Percentiles rank a stretch among this genome's conserved stretches.
These are phyloP conservation scores for Trichoderma brevicompactum DNA, from an alignment of 2,329 filamentous ascomycete genomes.

Conservation along the genomic window DNA sequence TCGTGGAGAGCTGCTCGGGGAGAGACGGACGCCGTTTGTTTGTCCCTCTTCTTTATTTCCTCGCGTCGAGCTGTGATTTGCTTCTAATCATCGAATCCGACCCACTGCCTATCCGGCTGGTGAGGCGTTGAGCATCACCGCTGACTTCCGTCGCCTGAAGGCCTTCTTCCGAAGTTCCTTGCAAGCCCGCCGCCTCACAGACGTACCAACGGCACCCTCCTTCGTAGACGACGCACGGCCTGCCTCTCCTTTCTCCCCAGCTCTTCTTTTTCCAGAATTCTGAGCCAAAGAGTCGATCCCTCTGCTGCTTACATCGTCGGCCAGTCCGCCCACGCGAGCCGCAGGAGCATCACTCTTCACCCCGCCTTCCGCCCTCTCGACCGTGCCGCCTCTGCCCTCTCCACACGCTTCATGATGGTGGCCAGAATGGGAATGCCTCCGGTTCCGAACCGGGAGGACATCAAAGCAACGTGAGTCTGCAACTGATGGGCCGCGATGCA, in stretches of 20 bases:
- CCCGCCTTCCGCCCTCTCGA: constrained; percentile 23
- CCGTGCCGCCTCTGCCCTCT: neutral
- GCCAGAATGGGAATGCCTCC: constrained; percentile 56
- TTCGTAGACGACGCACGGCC: neutral
- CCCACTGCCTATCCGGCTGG: constrained; percentile 20
- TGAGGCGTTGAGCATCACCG: constrained; percentile 27
- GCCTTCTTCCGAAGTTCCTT: neutral
- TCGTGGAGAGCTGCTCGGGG: constrained; percentile 7
- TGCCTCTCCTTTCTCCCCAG: neutral
- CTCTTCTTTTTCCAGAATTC: neutral
- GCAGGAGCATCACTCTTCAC: constrained; percentile 25
- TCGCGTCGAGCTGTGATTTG: constrained; percentile 23
- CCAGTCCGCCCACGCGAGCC: constrained; percentile 28
- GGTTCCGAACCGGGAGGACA: constrained; percentile 65
- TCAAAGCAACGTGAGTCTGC: constrained; percentile 52
- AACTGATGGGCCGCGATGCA: neutral
- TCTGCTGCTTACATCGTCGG: neutral
- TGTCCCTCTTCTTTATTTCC: constrained; percentile 3
- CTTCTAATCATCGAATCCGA: neutral
- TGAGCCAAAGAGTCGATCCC: constrained; percentile 1
- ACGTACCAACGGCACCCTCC: neutral
- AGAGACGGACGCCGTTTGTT: neutral
- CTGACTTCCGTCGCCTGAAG: constrained; percentile 11
- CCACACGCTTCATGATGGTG: constrained; percentile 38
- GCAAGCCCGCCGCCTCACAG: neutral